These are phyloP conservation scores for Ganoderma lucidum DNA, from an alignment of 1,284 basidiomycete species.

Conservation along the genomic window DNA sequence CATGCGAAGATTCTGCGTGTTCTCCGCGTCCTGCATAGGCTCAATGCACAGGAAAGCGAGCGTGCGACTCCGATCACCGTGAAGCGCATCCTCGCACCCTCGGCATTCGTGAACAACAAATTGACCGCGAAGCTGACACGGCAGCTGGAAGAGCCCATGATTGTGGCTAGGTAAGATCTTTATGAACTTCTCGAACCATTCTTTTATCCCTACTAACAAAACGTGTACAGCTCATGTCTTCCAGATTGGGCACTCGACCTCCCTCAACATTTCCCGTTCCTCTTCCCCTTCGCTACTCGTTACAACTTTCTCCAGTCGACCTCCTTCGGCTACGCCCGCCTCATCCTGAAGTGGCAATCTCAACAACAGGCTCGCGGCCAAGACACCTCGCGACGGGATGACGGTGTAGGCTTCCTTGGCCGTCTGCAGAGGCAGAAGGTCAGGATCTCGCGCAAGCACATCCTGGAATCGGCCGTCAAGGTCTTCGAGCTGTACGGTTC, in stretches of 20 bases:
- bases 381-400: conserved; percentile 83
- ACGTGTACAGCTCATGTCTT: conserved; percentile 77
- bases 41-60: conserved; percentile 75
- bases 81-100: conserved; percentile 70
- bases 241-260: conserved; percentile 97
- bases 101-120: conserved; percentile 97
- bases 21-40: conserved; percentile 85
- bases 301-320: conserved; percentile 98
- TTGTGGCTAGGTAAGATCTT: conserved; percentile 83
- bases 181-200: neutral
- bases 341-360: conserved; percentile 91
- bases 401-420: conserved; percentile 91
- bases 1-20: conserved; percentile 93
- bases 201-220: neutral
- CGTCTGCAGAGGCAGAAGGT: conserved; percentile 96
- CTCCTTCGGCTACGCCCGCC: conserved; percentile 95
- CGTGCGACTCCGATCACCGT: conserved; percentile 53
- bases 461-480: conserved; percentile 97
- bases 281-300: conserved; percentile 97
- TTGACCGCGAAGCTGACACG: conserved; percentile 97
- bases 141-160: conserved; percentile 98
- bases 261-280: conserved; percentile 94
- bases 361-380: conserved; percentile 74
- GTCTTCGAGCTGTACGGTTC: conserved; percentile 98
- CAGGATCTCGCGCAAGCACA: conserved; percentile 92